Conservation (phyloP, 495 filamentous ascomycete genomes). For the Penicillium lividum region DNA sequence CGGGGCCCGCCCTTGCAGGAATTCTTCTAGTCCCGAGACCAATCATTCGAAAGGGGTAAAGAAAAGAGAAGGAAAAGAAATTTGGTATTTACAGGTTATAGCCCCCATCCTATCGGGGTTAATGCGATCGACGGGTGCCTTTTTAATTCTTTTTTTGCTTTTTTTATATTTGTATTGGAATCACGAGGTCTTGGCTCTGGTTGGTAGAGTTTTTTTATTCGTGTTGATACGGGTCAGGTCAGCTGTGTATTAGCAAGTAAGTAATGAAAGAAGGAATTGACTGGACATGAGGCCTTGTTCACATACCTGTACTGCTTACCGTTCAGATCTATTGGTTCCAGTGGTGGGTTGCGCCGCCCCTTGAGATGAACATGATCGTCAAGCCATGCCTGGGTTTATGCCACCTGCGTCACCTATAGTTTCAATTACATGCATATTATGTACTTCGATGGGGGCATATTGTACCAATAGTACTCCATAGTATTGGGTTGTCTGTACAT, state of each 20-base stretch:
- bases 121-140: not conserved
- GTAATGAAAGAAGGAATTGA: too few species aligned
- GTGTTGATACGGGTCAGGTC: too few species aligned
- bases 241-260: too few species aligned
- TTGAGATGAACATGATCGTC: constrained; percentile 1
- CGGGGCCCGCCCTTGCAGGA: constrained; percentile 8
- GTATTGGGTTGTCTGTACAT: not conserved
- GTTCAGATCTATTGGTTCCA: not conserved
- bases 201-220: too few species aligned
- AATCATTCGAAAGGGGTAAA: not conserved
- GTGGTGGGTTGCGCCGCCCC: not conserved
- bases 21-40: not conserved
- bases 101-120: not conserved
- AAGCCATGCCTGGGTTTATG: not conserved
- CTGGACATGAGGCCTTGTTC: too few species aligned
- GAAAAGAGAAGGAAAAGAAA: not conserved
- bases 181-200: too few species aligned
- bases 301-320: too few species aligned
- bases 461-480: not conserved
- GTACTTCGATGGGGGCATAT: not conserved
- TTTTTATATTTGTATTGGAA: not conserved
- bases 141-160: not conserved
- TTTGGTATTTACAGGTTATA: not conserved
- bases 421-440: not conserved
- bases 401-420: constrained; percentile 7